phyloP scores from a whole-genome alignment of 495 filamentous ascomycete species.

The Annulohypoxylon moriforme region DNA sequence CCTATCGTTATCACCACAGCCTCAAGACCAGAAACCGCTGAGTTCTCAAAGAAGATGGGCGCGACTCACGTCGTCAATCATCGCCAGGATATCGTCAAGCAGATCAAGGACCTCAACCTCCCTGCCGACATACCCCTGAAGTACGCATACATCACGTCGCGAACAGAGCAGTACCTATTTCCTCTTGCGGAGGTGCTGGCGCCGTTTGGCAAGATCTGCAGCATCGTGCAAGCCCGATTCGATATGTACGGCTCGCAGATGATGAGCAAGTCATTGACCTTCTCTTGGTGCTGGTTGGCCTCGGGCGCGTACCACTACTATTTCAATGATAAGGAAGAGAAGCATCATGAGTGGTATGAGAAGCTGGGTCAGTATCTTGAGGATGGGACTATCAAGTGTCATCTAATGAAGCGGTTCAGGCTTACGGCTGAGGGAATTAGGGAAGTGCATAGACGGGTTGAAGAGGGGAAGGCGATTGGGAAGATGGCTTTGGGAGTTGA shows the following conservation, averaged over 20 bases:
- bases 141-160: slow-evolving; percentile 36
- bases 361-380: slow-evolving; percentile 8
- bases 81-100: slow-evolving; percentile 31
- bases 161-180: slow-evolving; percentile 36
- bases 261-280: slow-evolving; percentile 40
- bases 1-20: slow-evolving; percentile 39
- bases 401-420: slow-evolving; percentile 25
- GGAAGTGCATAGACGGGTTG: slow-evolving; percentile 32
- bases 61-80: slow-evolving; percentile 41
- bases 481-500: slow-evolving; percentile 36
- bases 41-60: slow-evolving; percentile 38
- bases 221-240: slow-evolving; percentile 37
- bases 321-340: slow-evolving; percentile 31
- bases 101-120: slow-evolving; percentile 32
- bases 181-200: slow-evolving; percentile 34
- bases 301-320: slow-evolving; percentile 34
- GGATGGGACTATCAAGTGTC: slow-evolving; percentile 28
- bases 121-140: slow-evolving; percentile 29
- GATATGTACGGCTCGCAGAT: slow-evolving; percentile 44
- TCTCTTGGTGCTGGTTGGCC: slow-evolving; percentile 38
- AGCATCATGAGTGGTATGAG: slow-evolving; percentile 42
- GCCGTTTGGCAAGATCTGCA: slow-evolving; percentile 38
- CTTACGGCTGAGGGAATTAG: slow-evolving; percentile 35
- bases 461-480: slow-evolving; percentile 33
- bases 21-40: slow-evolving; percentile 32